These are phyloP conservation scores for Cantharellus anzutake DNA, from an alignment of 768 basidiomycete species.

Conservation along the genomic window DNA sequence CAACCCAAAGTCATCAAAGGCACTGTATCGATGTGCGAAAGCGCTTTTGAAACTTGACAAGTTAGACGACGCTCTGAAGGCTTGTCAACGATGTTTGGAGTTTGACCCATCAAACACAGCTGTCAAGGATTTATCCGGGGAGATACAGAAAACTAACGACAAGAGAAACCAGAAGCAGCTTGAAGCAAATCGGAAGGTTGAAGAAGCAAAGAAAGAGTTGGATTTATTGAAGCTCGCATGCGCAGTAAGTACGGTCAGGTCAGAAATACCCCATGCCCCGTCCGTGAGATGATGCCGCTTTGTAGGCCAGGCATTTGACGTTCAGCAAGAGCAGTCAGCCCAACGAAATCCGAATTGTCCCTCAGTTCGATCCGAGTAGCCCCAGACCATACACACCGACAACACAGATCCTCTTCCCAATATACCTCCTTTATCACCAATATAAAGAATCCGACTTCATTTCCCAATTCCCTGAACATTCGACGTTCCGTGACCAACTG, in stretches of 20 bases:
- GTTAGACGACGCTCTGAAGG: conserved; percentile 67
- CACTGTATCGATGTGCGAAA: conserved; percentile 65
- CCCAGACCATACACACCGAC: conserved; percentile 28
- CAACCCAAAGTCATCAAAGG: conserved; percentile 58
- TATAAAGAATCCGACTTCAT: conserved; percentile 79
- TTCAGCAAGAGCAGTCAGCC: conserved; percentile 19
- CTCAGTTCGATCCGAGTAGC: conserved; percentile 43
- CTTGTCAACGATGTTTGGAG: conserved; percentile 46
- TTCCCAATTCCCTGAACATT: conserved; percentile 65
- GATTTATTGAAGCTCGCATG: conserved; percentile 37
- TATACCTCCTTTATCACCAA: conserved; percentile 87
- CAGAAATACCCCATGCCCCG: not conserved
- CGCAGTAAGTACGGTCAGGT: conserved; percentile 27
- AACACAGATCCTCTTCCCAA: conserved; percentile 57
- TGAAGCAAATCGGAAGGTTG: conserved; percentile 31
- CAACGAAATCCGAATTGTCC: conserved; percentile 27
- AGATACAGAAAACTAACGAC: conserved; percentile 19
- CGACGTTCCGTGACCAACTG: conserved; percentile 63
- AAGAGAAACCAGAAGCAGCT: conserved; percentile 10
- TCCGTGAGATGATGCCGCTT: not conserved
- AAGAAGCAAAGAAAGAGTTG: conserved; percentile 34
- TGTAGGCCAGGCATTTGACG: conserved; percentile 58
- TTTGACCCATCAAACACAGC: conserved; percentile 39
- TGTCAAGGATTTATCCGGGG: conserved; percentile 29
- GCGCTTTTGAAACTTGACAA: conserved; percentile 60